Percentiles rank a stretch among this genome's conserved stretches.
Conservation (phyloP, 2,329 filamentous ascomycete species). For the Venturia nashicola region DNA sequence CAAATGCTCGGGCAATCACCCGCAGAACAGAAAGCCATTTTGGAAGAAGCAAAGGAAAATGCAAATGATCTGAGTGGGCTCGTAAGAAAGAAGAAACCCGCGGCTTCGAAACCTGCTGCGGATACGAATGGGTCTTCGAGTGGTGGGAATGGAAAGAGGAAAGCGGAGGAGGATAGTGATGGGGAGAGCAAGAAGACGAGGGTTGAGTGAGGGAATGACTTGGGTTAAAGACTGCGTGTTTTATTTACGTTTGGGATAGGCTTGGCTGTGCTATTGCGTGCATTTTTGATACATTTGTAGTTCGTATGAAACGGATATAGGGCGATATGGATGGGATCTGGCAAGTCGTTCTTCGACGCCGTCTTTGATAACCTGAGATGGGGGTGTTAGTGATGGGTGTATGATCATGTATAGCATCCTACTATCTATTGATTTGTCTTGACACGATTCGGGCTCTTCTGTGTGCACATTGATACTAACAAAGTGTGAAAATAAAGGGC, state of each 20-base stretch:
- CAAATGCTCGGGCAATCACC: constrained; percentile 50
- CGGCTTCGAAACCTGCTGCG: constrained; percentile 7
- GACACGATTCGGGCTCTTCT: too few relatives aligned
- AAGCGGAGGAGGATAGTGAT: constrained; percentile 11
- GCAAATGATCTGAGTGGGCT: constrained; percentile 65
- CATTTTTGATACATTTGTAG: background rate
- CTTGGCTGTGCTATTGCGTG: background rate
- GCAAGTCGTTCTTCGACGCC: too few relatives aligned
- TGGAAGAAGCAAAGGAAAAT: constrained; percentile 60
- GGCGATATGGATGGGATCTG: too few relatives aligned
- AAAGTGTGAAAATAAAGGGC: too few relatives aligned
- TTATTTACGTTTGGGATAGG: background rate
- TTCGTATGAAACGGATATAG: too few relatives aligned
- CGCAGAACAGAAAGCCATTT: constrained; percentile 47
- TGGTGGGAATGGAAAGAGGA: constrained; percentile 11
- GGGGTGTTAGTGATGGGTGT: too few relatives aligned
- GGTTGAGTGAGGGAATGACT: background rate
- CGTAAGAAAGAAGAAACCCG: constrained; percentile 51
- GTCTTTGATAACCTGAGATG: too few relatives aligned
- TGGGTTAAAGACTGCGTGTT: too few relatives aligned
- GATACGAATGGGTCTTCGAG: background rate
- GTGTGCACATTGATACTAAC: too few relatives aligned
- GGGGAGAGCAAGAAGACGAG: constrained; percentile 11
- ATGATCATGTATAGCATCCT: too few relatives aligned
- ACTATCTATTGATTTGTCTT: too few relatives aligned